Conservation (phyloP, 495 filamentous ascomycete genomes). For the Baudoinia panamericana region DNA sequence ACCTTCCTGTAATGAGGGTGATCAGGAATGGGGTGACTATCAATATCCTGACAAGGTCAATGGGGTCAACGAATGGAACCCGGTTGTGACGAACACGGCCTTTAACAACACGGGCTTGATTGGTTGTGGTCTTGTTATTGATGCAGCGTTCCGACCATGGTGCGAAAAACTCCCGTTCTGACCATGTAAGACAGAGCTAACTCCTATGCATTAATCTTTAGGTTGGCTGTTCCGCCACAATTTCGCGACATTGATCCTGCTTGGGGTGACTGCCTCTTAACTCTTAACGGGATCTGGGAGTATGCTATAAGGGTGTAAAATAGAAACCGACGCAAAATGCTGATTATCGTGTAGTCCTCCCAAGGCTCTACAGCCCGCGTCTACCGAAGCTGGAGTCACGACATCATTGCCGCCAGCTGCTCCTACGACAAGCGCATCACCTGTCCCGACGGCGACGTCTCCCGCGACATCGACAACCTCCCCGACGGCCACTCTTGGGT, state of each 20-base stretch:
- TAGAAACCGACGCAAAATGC: neutral
- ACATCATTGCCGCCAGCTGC: neutral
- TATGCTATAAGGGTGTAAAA: neutral
- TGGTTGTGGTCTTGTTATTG: neutral
- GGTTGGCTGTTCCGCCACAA: slow-evolving; percentile 9
- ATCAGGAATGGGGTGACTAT: neutral
- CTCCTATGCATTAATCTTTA: neutral
- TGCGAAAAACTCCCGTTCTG: too few species aligned
- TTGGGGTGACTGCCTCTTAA: slow-evolving; percentile 5
- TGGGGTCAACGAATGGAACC: neutral
- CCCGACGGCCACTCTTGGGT: neutral
- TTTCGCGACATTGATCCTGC: slow-evolving; percentile 10
- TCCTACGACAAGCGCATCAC: neutral
- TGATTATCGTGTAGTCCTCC: slow-evolving; percentile 1
- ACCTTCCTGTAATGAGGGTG: neutral
- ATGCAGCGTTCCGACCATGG: too few species aligned
- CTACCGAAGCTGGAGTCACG: neutral
- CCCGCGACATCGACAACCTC: neutral
- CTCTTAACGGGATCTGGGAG: slow-evolving; percentile 8
- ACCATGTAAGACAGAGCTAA: too few species aligned
- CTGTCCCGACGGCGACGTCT: neutral
- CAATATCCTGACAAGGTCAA: neutral
- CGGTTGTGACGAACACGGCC: neutral
- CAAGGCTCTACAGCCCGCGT: neutral
- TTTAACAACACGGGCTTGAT: neutral